A percentile compares a stretch with the other conserved stretches of the same genome.
These are phyloP conservation scores for Penicillium lividum DNA, from an alignment of 495 filamentous ascomycete species.

Conservation along the genomic window DNA sequence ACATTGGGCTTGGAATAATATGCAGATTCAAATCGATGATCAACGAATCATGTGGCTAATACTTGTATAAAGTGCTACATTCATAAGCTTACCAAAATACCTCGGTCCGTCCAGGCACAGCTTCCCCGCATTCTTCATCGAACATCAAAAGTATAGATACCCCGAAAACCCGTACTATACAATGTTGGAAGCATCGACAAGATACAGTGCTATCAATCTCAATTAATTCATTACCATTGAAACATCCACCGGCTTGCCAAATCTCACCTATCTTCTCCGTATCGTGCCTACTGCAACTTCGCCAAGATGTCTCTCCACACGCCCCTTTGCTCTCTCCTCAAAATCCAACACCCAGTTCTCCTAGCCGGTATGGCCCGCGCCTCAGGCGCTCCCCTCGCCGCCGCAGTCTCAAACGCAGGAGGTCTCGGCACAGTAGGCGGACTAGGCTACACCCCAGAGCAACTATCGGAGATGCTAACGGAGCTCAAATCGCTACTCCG, in stretches of 20 bases:
- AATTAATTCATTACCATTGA: not conserved
- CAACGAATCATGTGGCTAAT: not conserved
- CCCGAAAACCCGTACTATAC: not conserved
- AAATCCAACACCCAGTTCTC: constrained; percentile 78
- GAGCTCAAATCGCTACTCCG: constrained; percentile 73
- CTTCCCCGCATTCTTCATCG: constrained; percentile 10
- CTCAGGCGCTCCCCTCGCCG: constrained; percentile 73
- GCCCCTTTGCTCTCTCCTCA: constrained; percentile 71
- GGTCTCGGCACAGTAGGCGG: constrained; percentile 85
- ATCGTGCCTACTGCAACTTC: not conserved
- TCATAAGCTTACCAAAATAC: constrained; percentile 1
- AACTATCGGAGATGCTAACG: constrained; percentile 76
- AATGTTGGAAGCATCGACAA: too few species aligned
- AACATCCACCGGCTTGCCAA: not conserved
- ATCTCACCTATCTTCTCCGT: not conserved
- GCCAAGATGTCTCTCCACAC: constrained; percentile 62
- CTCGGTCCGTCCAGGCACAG: constrained; percentile 5
- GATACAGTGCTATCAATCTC: too few species aligned
- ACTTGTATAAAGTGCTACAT: not conserved
- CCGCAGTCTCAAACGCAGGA: constrained; percentile 85
- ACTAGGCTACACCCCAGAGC: constrained; percentile 77
- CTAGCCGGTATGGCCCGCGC: constrained; percentile 89
- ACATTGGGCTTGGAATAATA: not conserved
- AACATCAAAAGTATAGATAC: not conserved
- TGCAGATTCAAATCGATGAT: not conserved